Base-by-base conservation (phyloP, 352 stramenopile genomes). In the Globisporangium spinosum region DNA sequence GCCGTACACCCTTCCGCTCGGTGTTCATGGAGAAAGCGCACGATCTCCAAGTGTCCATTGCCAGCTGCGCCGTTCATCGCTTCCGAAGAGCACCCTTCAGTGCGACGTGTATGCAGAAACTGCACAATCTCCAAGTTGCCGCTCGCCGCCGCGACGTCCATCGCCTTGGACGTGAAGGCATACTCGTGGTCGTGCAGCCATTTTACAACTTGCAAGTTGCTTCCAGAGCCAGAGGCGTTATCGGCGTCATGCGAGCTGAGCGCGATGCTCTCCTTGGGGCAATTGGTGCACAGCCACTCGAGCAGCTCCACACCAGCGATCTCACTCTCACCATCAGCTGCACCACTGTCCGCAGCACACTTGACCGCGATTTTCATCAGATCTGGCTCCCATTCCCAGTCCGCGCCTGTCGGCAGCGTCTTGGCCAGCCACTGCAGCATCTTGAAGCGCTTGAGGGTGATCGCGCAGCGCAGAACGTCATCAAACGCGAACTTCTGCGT, bases 21-120 rank as follows among this genome's bases (percentile, higher is more conserved):
- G 0, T 70, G 29, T 17, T 45, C 54, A 20, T 72, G 67, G n/a
- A 72, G 53, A 47, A 65, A 72, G 20, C 40, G 53, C 13, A 70
- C 67, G 6, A 72, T 49, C 2, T 65, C 32, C 25, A 61, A 22
- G 49, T 69, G 57, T 2, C 62, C 67, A 23, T 57, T 45, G 1
- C 38, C 54, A 20, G 54, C 61, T 8, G 67, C 67, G 4, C 40
- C 17, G 12, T 65, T 32, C 51, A 72, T 65, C 43, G 67, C 67
- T 25, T 58, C 40, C 1, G n/a, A 43, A 20, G 53, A 65, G 45
- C 67, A 70, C 2, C 67, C 67, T 29, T 70, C 65, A 1, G 58
- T 32, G 12, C 65, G 65, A 12, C 55, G 27, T 13, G 53, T 53
- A 7, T 71, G 66, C 3, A 71, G 49, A 22, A 67, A 71, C 40